Evolutionary conservation across 371 early-diverging fungal genomes (phyloP).

Genomic region (Mucor plumbeus): DNA sequence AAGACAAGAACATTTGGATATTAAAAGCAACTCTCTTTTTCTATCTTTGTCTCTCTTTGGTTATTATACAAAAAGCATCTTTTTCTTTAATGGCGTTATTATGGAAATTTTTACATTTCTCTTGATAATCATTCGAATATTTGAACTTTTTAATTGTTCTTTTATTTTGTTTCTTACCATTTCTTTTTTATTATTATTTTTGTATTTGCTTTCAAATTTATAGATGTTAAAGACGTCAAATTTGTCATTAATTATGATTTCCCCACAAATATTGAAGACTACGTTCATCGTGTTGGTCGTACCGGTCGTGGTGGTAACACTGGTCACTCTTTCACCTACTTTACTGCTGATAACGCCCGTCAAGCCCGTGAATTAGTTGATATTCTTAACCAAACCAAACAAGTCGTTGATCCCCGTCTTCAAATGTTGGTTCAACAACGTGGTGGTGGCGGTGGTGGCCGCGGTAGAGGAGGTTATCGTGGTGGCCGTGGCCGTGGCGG

Average conservation of each 20-base stretch:
- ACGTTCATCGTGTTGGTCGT: slow-evolving; percentile 99
- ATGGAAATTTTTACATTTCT: slow-evolving; percentile 18
- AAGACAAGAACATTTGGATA: neutral
- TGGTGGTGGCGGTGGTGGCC: slow-evolving; percentile 46
- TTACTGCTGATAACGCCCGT: slow-evolving; percentile 91
- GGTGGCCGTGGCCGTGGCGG: slow-evolving; percentile 57
- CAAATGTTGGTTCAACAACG: slow-evolving; percentile 70
- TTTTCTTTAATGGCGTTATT: slow-evolving; percentile 19
- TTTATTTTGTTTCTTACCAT: slow-evolving; percentile 12
- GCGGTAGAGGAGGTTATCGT: slow-evolving; percentile 57
- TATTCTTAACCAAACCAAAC: slow-evolving; percentile 95
- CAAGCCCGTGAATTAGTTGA: slow-evolving; percentile 90
- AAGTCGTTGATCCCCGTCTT: slow-evolving; percentile 89
- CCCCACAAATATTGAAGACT: slow-evolving; percentile 93
- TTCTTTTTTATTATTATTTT: slow-evolving; percentile 20
- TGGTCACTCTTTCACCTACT: slow-evolving; percentile 97
- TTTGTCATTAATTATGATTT: slow-evolving; percentile 98
- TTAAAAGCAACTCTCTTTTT: neutral
- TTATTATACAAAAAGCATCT: neutral
- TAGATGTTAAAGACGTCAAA: slow-evolving; percentile 94
- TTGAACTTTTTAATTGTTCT: neutral
- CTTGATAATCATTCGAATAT: slow-evolving; percentile 13
- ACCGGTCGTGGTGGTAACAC: slow-evolving; percentile 98
- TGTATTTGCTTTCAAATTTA: neutral
- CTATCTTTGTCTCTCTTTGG: slow-evolving; percentile 3